Conservation (phyloP, 805 yeast species). For the Diddensiella caesifluorescens region DNA sequence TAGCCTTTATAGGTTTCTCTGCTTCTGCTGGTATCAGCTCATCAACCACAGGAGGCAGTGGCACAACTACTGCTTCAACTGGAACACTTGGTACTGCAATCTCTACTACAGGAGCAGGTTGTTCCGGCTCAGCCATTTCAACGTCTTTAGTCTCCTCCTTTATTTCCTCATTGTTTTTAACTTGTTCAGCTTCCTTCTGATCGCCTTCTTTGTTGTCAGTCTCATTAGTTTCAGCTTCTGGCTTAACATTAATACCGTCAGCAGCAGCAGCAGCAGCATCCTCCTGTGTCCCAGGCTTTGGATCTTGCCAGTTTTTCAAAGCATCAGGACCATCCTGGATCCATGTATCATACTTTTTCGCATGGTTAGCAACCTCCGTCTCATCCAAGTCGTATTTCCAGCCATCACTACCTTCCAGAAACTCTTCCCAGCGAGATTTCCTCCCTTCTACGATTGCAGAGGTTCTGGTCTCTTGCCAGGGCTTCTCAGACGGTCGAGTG, state of each 20-base stretch:
- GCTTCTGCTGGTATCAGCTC: too few species aligned
- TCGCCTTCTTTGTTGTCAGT: slow-evolving; percentile 1
- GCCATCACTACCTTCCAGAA: slow-evolving; percentile 50
- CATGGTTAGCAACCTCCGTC: slow-evolving; percentile 30
- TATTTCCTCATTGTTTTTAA: slow-evolving; percentile 11
- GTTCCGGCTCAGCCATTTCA: slow-evolving; percentile 6
- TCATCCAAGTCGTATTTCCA: slow-evolving; percentile 48
- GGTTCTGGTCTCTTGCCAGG: slow-evolving; percentile 9
- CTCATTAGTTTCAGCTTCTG: neutral
- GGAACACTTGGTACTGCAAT: neutral
- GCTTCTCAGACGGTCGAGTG: slow-evolving; percentile 49
- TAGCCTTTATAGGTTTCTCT: neutral
- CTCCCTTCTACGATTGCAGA: slow-evolving; percentile 14
- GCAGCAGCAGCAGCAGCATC: slow-evolving; percentile 2
- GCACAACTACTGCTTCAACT: slow-evolving; percentile 13
- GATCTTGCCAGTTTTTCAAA: slow-evolving; percentile 1
- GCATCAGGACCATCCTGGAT: slow-evolving; percentile 25
- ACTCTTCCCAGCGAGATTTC: slow-evolving; percentile 32
- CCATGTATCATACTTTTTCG: slow-evolving; percentile 25
- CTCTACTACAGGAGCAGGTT: slow-evolving; percentile 8
- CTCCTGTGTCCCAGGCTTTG: neutral
- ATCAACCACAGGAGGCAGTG: too few species aligned
- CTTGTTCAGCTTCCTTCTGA: slow-evolving; percentile 8
- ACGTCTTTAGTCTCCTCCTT: slow-evolving; percentile 5
- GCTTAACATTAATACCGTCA: slow-evolving; percentile 1